A percentile compares a stretch with the other conserved stretches of the same genome.
These are phyloP conservation scores for Prunus mira DNA, from an alignment of 306 rosid species.

Conservation along the genomic window DNA sequence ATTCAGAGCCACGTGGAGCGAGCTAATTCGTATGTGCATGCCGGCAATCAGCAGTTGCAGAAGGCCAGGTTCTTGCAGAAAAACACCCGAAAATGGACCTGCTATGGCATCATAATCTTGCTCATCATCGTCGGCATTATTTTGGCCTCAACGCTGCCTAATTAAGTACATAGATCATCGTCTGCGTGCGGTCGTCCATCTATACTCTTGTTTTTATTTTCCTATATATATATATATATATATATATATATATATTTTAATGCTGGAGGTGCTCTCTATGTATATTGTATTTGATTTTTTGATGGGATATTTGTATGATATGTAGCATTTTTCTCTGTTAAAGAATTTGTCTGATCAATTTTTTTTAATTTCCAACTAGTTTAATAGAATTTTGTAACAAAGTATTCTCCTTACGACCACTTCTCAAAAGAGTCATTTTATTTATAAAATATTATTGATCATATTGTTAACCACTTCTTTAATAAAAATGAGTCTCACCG, in stretches of 20 bases:
- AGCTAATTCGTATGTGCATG: constrained; percentile 59
- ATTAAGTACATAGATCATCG: not conserved
- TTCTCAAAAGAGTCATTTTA: no score
- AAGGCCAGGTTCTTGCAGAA: constrained; percentile 55
- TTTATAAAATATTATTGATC: no score
- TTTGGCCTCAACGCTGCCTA: not conserved
- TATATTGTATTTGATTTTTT: not conserved
- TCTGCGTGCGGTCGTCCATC: not conserved
- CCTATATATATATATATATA: not conserved
- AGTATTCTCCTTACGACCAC: no score
- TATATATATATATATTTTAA: not conserved
- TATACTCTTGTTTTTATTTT: not conserved
- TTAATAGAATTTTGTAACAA: no score
- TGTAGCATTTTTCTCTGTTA: no score
- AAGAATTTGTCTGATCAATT: no score
- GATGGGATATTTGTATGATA: no score
- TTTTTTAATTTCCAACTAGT: no score
- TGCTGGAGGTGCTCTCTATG: not conserved
- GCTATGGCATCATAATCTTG: constrained; percentile 45
- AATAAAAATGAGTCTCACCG: no score
- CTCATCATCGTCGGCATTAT: constrained; percentile 38
- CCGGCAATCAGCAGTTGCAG: constrained; percentile 55
- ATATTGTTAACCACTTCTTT: no score
- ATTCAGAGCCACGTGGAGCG: constrained; percentile 65
- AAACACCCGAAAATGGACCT: constrained; percentile 57